Evolutionary conservation across 257 asterid species (phyloP), one percentile per base, ranked within the genome.

Genomic region (Nemophila menziesii): DNA sequence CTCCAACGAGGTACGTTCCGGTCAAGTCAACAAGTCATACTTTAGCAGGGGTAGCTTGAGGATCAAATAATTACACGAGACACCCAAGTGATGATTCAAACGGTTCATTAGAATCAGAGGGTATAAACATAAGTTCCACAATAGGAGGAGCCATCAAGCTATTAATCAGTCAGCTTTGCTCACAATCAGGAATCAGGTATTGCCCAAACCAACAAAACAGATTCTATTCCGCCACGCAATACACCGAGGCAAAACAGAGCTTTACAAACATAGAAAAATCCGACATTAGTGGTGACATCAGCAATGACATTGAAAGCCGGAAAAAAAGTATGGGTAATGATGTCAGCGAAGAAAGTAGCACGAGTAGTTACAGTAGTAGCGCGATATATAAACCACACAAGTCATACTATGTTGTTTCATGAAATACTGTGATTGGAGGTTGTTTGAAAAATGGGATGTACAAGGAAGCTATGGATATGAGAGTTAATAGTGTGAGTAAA

Each of bases 321-420:
- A 76, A 76, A 50, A 63, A 62, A 3, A 71, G 84, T 42, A 56
- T 59, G n/a, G 72, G 70, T 44, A 76, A 78, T 49, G 78, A 76
- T 12, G 19, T 69, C 38, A 76, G 85, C 23, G 80, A 72, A 23
- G 85, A 76, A 56, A 72, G 85, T 71, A 72, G 80, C 63, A 71
- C 69, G 5, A 69, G 78, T 61, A 76, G 75, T 51, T 66, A 62
- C 14, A 55, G 66, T 46, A 56, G 73, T 61, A 46, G 63, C 39
- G 66, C 73, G 15, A 33, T 61, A 14, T 63, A 69, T 73, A 72
- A 72, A 54, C 85, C 85, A 0, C 85, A 76, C 50, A 64, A 71
- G 60, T n/a, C n/a, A n/a, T n/a, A n/a, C n/a, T n/a, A n/a, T n/a
- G n/a, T n/a, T n/a, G n/a, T n/a, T n/a, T n/a, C n/a, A n/a, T n/a